Base-by-base conservation (phyloP, 306 rosid genomes). In the Quercus cerris region DNA sequence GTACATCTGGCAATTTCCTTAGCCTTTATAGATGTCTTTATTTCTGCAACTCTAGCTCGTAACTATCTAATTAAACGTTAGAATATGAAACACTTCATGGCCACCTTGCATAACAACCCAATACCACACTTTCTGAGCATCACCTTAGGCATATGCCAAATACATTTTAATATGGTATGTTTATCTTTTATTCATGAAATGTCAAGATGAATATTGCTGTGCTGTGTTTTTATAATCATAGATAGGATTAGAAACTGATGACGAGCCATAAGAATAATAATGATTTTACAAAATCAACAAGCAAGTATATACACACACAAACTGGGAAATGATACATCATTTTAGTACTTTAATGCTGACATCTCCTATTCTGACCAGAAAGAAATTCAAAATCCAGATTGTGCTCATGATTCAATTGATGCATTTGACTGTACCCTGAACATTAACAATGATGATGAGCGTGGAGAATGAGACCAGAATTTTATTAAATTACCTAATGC, bases 401-500 rank as follows among this genome's bases (percentile, higher is more conserved):
- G 6, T 33, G 25, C 71, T 67, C 72, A 33, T 67, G n/a, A 3
- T 67, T 67, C 38, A 67, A 33, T 67, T 19, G 15, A 19, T 2
- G 17, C 58, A 71, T 22, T 52, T 52, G 35, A 13, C 27, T 17
- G 27, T 6, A 31, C 2, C 75, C 5, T 49, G 75, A 49, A 41
- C 30, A 71, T 22, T 27, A 71, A 71, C 54, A 49, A 10, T 49
- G 54, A 12, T 49, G 33, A 17, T n/a, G 3, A 13, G 46, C 18
- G 33, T 58, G 63, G 35, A 41, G 58, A 56, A 84, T 41, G 38
- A 83, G 77, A 77, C 10, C 18, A 28, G 27, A 18, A 75, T 75
- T 44, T 38, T 28, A 25, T 13, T 11, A 77, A 10, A 56, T 81
- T 91, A 96, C 99, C 99, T 80, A 70, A 84, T 73, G 83, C 56